Evolutionary conservation across 2,329 filamentous ascomycete genomes (phyloP).

Genomic region (Claviceps sp.): DNA sequence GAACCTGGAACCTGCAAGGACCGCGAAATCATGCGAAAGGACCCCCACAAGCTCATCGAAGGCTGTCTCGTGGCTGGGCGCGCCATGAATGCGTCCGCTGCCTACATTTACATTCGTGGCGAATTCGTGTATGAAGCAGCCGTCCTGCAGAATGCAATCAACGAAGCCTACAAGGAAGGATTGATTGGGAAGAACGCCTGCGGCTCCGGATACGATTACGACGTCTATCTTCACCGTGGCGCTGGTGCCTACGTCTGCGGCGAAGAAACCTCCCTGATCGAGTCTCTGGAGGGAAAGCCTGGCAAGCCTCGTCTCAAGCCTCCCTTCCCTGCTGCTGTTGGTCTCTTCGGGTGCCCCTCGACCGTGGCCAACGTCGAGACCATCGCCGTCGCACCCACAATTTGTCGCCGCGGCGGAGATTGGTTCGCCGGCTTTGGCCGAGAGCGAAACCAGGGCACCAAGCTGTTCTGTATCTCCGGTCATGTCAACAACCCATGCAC

Average conservation of each 20-base stretch:
- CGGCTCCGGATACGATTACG: conserved; percentile 92
- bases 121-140: conserved; percentile 96
- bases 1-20: conserved; percentile 99
- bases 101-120: conserved; percentile 98
- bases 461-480: conserved; percentile 96
- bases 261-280: conserved; percentile 95
- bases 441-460: conserved; percentile 92
- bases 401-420: conserved; percentile 76
- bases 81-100: conserved; percentile 96
- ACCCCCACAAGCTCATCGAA: conserved; percentile 97
- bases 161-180: conserved; percentile 91
- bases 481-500: conserved; percentile 98
- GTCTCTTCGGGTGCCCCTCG: conserved; percentile 93
- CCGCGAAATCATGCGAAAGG: conserved; percentile 99
- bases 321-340: conserved; percentile 92
- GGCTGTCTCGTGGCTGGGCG: conserved; percentile 91
- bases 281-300: conserved; percentile 95
- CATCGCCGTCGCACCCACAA: conserved; percentile 86
- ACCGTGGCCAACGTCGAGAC: conserved; percentile 99
- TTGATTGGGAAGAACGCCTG: conserved; percentile 98
- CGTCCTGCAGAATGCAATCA: conserved; percentile 85
- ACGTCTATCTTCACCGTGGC: conserved; percentile 91
- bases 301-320: conserved; percentile 98
- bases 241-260: conserved; percentile 97
- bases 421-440: conserved; percentile 95